Base-by-base conservation (phyloP, 495 filamentous ascomycete species). In the Monascus purpureus region DNA sequence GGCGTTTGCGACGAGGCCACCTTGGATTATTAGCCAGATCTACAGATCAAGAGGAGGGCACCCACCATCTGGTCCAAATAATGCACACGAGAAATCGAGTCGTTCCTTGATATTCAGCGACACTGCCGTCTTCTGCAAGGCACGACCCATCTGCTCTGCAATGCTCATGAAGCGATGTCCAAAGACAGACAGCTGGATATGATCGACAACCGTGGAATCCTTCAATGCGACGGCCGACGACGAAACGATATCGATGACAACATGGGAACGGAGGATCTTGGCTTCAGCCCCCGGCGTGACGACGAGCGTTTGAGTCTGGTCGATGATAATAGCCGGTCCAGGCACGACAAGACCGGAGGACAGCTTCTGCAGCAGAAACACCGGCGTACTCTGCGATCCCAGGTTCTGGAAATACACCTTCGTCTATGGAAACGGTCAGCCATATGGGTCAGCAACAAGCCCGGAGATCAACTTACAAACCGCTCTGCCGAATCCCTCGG, bases 151-250 rank as follows among this genome's bases (percentile, higher is more conserved):
- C 51, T 95, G 88, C 56, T 97, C 90, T 2, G 90, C 90, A 49
- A 97, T 96, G 9, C 88, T 85, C 90, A 97, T 97, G 61, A 97
- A 97, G 1, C 90, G 67, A 52, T 97, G 87, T 1, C 84, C 84
- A 44, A 97, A 97, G 37, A 97, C 92, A 49, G 77, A 90, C 4
- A 97, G 72, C 57, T 90, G 80, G 52, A 97, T 93, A 0, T 90
- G 88, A 43, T 93, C 61, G 25, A 65, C 45, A 4, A 55, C 59
- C 65, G 57, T 85, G 71, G 30, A 82, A 1, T 72, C 84, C 41
- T 78, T 63, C 25, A 80, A 72, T 11, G 82, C 53, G n/a, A 84
- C 41, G 1, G 78, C 79, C n/a, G 36, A 40, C 1, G 57, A 59
- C 16, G 75, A 72, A 27, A 70, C 61, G 16, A 53, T 47, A 30